Conservation (phyloP, 1,284 basidiomycete genomes). For the Marasmius fiardii region DNA sequence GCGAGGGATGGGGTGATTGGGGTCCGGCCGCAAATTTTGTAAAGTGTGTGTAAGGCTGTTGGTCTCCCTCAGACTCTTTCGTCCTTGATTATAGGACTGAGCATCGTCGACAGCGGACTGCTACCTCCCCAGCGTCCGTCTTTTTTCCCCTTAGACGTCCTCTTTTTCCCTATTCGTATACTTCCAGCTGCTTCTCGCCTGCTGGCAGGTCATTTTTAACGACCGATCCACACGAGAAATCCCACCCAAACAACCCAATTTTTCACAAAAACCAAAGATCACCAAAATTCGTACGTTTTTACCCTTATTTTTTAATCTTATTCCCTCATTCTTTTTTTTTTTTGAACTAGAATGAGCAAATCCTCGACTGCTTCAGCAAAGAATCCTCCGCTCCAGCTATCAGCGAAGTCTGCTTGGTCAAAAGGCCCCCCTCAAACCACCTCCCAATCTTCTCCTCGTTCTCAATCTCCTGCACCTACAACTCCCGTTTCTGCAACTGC, state of each 20-base stretch:
- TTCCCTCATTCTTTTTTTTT: constrained; percentile 11
- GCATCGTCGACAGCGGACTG: constrained; percentile 13
- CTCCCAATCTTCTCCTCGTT: constrained; percentile 56
- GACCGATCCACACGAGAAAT: constrained; percentile 68
- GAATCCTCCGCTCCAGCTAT: constrained; percentile 59
- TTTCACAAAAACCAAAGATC: constrained; percentile 16
- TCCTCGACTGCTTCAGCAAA: constrained; percentile 68
- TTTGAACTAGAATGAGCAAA: constrained; percentile 75
- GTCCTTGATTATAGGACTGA: constrained; percentile 13
- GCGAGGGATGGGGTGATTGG: background rate
- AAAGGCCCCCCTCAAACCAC: constrained; percentile 70
- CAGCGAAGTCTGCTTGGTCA: constrained; percentile 79
- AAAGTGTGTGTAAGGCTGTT: background rate
- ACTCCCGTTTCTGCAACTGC: constrained; percentile 43
- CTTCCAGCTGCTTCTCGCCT: constrained; percentile 54
- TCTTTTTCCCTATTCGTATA: constrained; percentile 15
- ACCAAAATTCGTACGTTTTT: constrained; percentile 50
- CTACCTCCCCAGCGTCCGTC: constrained; percentile 14
- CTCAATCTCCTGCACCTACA: constrained; percentile 68
- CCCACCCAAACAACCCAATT: constrained; percentile 36
- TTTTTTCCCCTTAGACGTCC: constrained; percentile 10
- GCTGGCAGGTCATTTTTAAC: constrained; percentile 88
- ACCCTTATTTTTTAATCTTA: constrained; percentile 9
- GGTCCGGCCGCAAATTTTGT: background rate
- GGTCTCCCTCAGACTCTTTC: constrained; percentile 5